phyloP scores from a whole-genome alignment of 257 asterid species.

The Salvia splendens region DNA sequence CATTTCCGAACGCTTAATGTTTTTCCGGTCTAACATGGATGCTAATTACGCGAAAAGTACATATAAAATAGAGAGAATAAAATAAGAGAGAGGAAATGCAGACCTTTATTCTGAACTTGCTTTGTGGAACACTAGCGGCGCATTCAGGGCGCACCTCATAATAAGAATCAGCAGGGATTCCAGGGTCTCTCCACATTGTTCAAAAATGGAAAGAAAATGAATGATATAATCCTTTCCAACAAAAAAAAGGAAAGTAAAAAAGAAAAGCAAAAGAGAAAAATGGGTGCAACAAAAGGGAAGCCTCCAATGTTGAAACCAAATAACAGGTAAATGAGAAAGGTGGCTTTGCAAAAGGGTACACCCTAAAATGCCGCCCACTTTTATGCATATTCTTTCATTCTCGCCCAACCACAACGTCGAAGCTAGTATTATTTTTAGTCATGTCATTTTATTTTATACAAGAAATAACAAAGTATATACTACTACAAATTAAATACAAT shows the following conservation, averaged over 20 bases:
- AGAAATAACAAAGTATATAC: too few species aligned
- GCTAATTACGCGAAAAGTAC: too few species aligned
- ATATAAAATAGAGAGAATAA: too few species aligned
- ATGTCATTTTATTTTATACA: not conserved
- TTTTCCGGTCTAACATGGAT: constrained; percentile 71
- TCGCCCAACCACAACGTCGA: constrained; percentile 46
- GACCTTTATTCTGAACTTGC: constrained; percentile 90
- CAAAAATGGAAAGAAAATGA: not conserved
- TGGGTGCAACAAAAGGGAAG: constrained; percentile 21
- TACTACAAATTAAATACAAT: too few species aligned
- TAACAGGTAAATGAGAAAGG: constrained; percentile 17
- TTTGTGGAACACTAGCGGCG: constrained; percentile 69
- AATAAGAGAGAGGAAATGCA: not conserved
- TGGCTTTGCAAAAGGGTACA: constrained; percentile 9
- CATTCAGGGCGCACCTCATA: constrained; percentile 86
- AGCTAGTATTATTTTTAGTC: constrained; percentile 23
- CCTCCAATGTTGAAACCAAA: not conserved
- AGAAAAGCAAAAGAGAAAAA: constrained; percentile 25
- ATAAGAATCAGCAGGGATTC: constrained; percentile 76
- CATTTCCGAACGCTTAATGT: constrained; percentile 90
- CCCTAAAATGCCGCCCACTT: constrained; percentile 33
- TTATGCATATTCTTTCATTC: constrained; percentile 17
- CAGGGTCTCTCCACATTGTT: constrained; percentile 77
- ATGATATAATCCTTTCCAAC: not conserved
- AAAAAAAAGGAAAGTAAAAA: not conserved